Evolutionary conservation across 2,329 filamentous ascomycete genomes (phyloP).

Genomic region (Colletotrichum sp.): DNA sequence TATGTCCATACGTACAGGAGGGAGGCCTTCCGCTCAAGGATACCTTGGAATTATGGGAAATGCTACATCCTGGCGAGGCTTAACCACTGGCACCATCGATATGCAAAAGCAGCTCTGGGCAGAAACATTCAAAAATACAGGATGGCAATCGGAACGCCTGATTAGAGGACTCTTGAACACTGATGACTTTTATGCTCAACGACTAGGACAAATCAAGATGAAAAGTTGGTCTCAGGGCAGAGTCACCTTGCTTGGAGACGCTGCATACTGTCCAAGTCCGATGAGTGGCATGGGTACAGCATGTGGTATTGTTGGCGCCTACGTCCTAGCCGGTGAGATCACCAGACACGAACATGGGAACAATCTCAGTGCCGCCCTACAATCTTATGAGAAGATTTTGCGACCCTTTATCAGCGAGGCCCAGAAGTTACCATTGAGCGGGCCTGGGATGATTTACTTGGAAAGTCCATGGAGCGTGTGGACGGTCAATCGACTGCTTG

Average conservation of each 20-base stretch:
- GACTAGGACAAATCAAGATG: constrained; percentile 50
- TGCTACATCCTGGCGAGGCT: background rate
- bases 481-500: background rate
- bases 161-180: constrained; percentile 42
- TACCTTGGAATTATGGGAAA: constrained; percentile 37
- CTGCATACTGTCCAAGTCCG: constrained; percentile 53
- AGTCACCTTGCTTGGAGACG: constrained; percentile 58
- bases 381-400: constrained; percentile 47
- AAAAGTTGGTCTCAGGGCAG: constrained; percentile 48
- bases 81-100: constrained; percentile 21
- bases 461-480: constrained; percentile 7
- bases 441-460: constrained; percentile 17
- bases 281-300: constrained; percentile 57
- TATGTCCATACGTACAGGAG: constrained; percentile 46
- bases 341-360: constrained; percentile 25
- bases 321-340: constrained; percentile 62
- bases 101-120: constrained; percentile 32
- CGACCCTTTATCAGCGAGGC: constrained; percentile 47
- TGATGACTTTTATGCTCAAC: constrained; percentile 51
- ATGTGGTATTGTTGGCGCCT: constrained; percentile 52
- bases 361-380: constrained; percentile 37
- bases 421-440: constrained; percentile 32
- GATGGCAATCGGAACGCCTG: constrained; percentile 50
- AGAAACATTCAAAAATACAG: constrained; percentile 31
- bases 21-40: constrained; percentile 38